These are phyloP conservation scores for Quercus tomentella DNA, from an alignment of 331 rosid species.

Conservation along the genomic window DNA sequence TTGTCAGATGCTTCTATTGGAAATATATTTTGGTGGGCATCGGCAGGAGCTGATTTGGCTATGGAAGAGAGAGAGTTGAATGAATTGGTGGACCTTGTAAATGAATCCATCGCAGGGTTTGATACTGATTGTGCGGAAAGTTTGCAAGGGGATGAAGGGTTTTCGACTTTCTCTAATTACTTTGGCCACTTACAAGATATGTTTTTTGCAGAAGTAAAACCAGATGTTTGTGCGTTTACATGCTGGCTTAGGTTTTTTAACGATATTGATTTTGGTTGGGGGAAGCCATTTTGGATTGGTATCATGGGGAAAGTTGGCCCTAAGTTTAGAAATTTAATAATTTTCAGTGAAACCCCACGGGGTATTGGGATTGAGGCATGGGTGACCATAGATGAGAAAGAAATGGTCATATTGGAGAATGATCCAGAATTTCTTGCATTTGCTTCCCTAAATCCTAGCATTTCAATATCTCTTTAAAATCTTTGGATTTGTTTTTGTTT, in stretches of 20 bases:
- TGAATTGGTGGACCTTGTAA: conserved; percentile 11
- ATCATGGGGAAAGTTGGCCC: neutral
- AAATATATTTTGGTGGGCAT: conserved; percentile 10
- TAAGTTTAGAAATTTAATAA: neutral
- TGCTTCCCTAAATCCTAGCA: neutral
- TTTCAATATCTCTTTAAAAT: neutral
- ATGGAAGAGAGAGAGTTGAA: neutral
- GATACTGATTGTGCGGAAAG: conserved; percentile 14
- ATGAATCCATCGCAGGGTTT: neutral
- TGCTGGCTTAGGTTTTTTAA: neutral
- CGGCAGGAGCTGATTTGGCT: conserved; percentile 7
- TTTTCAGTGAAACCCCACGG: conserved; percentile 11
- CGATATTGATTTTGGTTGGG: conserved; percentile 43
- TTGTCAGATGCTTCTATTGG: conserved; percentile 7
- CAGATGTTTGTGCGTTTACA: neutral
- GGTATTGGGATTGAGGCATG: conserved; percentile 35
- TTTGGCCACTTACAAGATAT: neutral
- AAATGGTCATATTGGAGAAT: conserved; percentile 19
- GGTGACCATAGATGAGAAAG: conserved; percentile 21
- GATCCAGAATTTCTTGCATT: neutral
- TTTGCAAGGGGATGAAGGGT: neutral
- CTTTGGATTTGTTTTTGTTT: too few relatives aligned
- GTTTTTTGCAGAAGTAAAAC: neutral
- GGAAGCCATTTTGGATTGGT: conserved; percentile 30
- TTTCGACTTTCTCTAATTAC: neutral